Evolutionary conservation across 768 basidiomycete species (phyloP), one percentile per base, ranked within the genome.

Genomic region (Boletus tylopilopsis): DNA sequence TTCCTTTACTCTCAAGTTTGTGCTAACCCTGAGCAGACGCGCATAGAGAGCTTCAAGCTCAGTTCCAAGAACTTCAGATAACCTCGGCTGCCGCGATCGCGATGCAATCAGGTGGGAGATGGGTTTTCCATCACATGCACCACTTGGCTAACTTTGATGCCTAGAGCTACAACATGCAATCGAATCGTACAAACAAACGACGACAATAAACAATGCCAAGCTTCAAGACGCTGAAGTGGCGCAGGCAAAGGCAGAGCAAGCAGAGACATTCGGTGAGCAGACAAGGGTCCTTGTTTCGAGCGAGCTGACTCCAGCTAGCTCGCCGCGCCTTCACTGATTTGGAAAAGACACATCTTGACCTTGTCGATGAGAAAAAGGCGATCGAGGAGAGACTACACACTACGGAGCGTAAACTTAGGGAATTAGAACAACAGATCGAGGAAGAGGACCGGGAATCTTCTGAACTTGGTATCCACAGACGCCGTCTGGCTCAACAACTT

Each of bases 161-260:
- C 27, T 57, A 81, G 87, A 89, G 56, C 59, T 88, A 18, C 80
- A 79, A 47, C 78, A 80, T 36, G 80, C 78, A 1, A 72, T 87
- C 19, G 78, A 85, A 54, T 73, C 80, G 16, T 82, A 85, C 68
- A 82, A 85, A 60, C 68, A 76, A 25, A 87, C 88, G 59, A 76
- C 80, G 29, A 74, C 78, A 42, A 69, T 74, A 1, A 80, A 81
- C 49, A 76, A 81, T 25, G 75, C 76, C 38, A 77, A 78, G 10
- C 73, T 87, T 19, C 84, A 90, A 62, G 78, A 78, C 12, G 76
- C 82, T 1, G 87, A 90, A 59, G 80, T 87, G 43, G 81, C 79
- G 7, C 74, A 79, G 39, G 84, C 79, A 6, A 87, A 82, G 57
- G 76, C 78, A 13, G 77, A 80, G 40, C 78, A 84, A 15, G 78